phyloP scores from a whole-genome alignment of 345 rosid species.

The Rubroshorea leprosula region DNA sequence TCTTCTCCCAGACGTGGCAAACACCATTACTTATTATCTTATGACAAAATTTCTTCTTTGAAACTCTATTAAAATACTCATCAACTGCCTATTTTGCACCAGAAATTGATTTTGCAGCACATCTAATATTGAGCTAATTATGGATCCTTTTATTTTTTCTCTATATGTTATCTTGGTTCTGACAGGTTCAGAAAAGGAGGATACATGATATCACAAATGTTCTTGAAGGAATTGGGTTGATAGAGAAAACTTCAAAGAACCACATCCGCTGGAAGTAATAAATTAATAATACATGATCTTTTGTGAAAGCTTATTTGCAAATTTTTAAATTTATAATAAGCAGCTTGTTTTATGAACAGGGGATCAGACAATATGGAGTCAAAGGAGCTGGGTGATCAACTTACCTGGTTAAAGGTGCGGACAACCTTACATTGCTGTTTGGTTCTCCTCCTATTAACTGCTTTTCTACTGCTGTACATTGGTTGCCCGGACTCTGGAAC shows the following conservation, averaged over 20 bases:
- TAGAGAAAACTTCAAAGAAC: slow-evolving; percentile 78
- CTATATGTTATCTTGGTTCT: slow-evolving; percentile 7
- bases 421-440: neutral
- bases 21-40: neutral
- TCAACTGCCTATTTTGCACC: neutral
- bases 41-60: neutral
- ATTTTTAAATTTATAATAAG: slow-evolving; percentile 19
- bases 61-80: neutral
- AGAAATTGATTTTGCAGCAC: neutral
- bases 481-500: neutral
- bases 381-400: slow-evolving; percentile 38
- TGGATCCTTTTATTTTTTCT: neutral
- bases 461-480: slow-evolving; percentile 2
- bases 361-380: slow-evolving; percentile 45
- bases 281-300: slow-evolving; percentile 4
- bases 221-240: slow-evolving; percentile 73
- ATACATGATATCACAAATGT: slow-evolving; percentile 87
- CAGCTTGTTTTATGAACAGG: slow-evolving; percentile 33
- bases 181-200: slow-evolving; percentile 81
- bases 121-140: neutral
- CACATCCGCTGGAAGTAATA: slow-evolving; percentile 75
- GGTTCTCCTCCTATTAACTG: slow-evolving; percentile 4
- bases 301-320: neutral
- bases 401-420: slow-evolving; percentile 44
- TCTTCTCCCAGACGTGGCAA: neutral